Base-by-base conservation (phyloP, 345 rosid species). In the Lepidium sativum region DNA sequence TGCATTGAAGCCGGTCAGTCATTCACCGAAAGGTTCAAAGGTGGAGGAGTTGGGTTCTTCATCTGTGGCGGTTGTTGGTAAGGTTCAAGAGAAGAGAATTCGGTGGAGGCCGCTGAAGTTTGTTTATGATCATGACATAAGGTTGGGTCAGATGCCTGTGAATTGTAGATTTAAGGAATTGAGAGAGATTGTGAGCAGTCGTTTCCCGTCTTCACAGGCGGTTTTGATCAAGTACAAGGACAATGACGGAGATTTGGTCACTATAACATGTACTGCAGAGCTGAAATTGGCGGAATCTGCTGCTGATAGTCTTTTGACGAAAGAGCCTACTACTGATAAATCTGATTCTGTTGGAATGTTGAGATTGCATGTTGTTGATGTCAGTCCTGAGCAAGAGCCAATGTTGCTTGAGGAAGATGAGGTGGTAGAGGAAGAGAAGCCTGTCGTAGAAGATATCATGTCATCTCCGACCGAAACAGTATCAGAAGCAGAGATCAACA, bases 351-450 rank as follows among this genome's bases (percentile, higher is more conserved):
- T 75, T 40, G 96, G 95, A 44, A 81, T 82, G 92, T 73, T 94
- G 84, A 84, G 95, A 60, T 75, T 94, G 70, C 91, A 90, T 79
- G 70, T 94, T 60, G 96, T 94, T 65, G 99, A 94, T 81, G 95
- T 94, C 4, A 81, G 74, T 70, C 81, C 95, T 13, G 99, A 90
- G 80, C 99, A 90, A 69, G 99, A 94, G 80, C 99, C 98, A 0
- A 74, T 70, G 11, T 45, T 88, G 52, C 55, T 67, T 16, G 96
- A 86, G 60, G 95, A 88, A 77, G 96, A 80, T 54, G 77, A 34
- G 18, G 58, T 25, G 59, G 59, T 44, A 67, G 90, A 29, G 15
- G 69, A 72, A 57, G 70, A 83, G 78, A 86, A 86, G 68, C 82
- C 79, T 65, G 71, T 78, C 29, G 89, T 77, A 51, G 95, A 65